phyloP scores from a whole-genome alignment of 768 basidiomycete species.

The Sistotremastrum suecicum region DNA sequence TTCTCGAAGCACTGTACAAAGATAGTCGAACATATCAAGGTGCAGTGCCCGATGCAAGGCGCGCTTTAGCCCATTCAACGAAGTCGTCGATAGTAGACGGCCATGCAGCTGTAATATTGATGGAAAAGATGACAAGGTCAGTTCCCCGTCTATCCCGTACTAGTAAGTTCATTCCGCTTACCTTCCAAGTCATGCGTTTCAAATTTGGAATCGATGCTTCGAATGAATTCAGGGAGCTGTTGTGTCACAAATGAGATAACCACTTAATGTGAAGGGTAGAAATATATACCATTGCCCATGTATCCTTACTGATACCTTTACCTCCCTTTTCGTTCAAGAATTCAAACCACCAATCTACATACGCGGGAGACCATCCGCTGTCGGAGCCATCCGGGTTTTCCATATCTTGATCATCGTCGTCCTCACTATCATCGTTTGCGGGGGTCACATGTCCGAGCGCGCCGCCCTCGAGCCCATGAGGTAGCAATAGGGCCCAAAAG shows the following conservation, averaged over 20 bases:
- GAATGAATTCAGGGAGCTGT: slow-evolving; percentile 70
- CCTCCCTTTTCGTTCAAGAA: slow-evolving; percentile 50
- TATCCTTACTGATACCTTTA: slow-evolving; percentile 79
- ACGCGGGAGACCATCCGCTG: slow-evolving; percentile 48
- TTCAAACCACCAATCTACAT: slow-evolving; percentile 67
- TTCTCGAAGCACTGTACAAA: too few species aligned
- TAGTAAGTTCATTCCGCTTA: slow-evolving; percentile 14
- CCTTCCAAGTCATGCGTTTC: slow-evolving; percentile 65
- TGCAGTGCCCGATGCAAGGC: too few species aligned
- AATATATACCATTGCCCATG: slow-evolving; percentile 67
- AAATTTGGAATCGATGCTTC: slow-evolving; percentile 60
- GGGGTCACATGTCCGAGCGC: slow-evolving; percentile 36
- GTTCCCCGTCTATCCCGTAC: slow-evolving; percentile 1
- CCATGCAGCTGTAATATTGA: slow-evolving; percentile 51
- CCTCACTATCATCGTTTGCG: slow-evolving; percentile 20
- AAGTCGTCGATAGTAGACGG: slow-evolving; percentile 81
- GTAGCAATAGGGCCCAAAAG: slow-evolving; percentile 68
- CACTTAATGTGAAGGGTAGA: background rate
- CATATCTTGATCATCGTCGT: slow-evolving; percentile 33
- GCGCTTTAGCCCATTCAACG: slow-evolving; percentile 45
- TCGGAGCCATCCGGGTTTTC: slow-evolving; percentile 15
- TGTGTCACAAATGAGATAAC: background rate
- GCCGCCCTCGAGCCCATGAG: slow-evolving; percentile 53
- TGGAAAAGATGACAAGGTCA: slow-evolving; percentile 6
- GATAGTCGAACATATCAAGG: too few species aligned